Evolutionary conservation across 805 yeast species (phyloP).

Genomic region (Saturnispora halmiae): DNA sequence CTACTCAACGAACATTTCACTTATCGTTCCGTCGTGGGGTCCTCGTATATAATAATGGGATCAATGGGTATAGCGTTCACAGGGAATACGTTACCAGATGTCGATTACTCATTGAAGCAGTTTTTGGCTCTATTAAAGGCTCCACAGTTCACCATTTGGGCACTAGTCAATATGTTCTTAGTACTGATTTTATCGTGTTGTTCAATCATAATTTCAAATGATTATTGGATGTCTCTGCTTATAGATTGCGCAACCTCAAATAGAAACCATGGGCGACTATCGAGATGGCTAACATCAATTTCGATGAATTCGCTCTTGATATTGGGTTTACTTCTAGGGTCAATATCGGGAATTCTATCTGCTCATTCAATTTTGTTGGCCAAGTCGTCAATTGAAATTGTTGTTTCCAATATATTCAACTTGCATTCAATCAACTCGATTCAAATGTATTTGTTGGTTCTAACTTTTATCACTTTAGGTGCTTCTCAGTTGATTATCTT

Average conservation of each 20-base stretch:
- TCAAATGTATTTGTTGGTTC: conserved; percentile 42
- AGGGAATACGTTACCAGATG: conserved; percentile 59
- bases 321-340: conserved; percentile 58
- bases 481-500: conserved; percentile 63
- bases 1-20: conserved; percentile 65
- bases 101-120: conserved; percentile 41
- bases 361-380: conserved; percentile 83
- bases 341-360: conserved; percentile 65
- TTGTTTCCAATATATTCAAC: conserved; percentile 36
- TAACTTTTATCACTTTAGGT: conserved; percentile 51
- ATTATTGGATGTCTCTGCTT: neutral
- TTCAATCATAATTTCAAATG: conserved; percentile 20
- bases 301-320: conserved; percentile 18
- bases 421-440: conserved; percentile 28
- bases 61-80: conserved; percentile 70
- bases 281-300: neutral
- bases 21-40: conserved; percentile 47
- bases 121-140: conserved; percentile 35
- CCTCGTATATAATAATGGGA: conserved; percentile 58
- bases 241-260: neutral
- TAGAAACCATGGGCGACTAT: neutral
- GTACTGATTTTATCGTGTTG: conserved; percentile 25
- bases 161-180: conserved; percentile 27
- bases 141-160: conserved; percentile 51
- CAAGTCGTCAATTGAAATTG: conserved; percentile 69